Evolutionary conservation across 306 rosid genomes (phyloP).

Genomic region (Quercus wislizeni): DNA sequence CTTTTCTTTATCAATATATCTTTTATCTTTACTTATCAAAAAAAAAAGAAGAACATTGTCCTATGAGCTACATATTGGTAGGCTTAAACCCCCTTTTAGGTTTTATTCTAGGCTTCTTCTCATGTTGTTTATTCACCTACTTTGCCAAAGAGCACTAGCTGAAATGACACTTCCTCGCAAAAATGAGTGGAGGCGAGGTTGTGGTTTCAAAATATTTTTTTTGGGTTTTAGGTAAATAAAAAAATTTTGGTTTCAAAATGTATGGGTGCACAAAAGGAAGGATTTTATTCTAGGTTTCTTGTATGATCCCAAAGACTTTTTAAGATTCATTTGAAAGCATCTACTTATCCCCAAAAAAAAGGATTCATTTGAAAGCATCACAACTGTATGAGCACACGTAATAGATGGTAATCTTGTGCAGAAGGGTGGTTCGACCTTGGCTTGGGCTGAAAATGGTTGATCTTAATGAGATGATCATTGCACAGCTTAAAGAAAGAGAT

Average conservation of each 20-base stretch:
- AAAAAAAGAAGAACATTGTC: too few species aligned
- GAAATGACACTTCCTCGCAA: neutral
- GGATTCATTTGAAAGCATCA: neutral
- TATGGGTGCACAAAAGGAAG: neutral
- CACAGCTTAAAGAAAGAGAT: slow-evolving; percentile 69
- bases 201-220: too few species aligned
- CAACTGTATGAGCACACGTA: slow-evolving; percentile 7
- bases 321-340: neutral
- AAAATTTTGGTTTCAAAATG: neutral
- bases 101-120: neutral
- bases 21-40: too few species aligned
- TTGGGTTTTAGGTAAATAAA: too few species aligned
- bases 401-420: slow-evolving; percentile 27
- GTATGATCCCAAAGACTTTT: neutral
- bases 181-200: too few species aligned
- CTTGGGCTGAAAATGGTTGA: slow-evolving; percentile 91
- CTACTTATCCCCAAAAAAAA: neutral
- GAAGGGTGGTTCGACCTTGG: slow-evolving; percentile 96
- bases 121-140: neutral
- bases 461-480: slow-evolving; percentile 68
- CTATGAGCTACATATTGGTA: neutral
- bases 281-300: neutral
- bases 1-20: too few species aligned
- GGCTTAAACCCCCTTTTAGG: neutral
- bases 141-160: too few species aligned